phyloP scores from a whole-genome alignment of 2,329 filamentous ascomycete genomes.

The Dothistroma septosporum region DNA sequence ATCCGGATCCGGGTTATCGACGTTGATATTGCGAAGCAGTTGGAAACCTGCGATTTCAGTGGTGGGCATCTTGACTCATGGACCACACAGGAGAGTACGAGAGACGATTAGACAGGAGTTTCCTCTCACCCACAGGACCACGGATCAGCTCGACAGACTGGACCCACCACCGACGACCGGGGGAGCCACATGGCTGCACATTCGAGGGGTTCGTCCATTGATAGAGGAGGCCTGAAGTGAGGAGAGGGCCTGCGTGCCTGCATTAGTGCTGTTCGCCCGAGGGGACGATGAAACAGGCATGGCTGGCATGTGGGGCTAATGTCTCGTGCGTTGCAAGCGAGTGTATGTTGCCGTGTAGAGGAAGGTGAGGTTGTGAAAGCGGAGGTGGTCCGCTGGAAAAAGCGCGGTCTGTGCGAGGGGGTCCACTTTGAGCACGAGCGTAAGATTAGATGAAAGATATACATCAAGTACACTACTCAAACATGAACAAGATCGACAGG shows the following conservation, averaged over 20 bases:
- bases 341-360: too few relatives aligned
- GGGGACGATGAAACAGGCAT: neutral
- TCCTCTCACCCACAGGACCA: neutral
- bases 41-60: conserved; percentile 5
- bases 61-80: conserved; percentile 5
- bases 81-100: neutral
- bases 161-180: neutral
- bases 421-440: neutral
- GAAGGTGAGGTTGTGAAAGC: neutral
- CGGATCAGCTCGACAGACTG: neutral
- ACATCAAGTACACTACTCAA: too few relatives aligned
- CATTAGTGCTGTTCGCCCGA: neutral
- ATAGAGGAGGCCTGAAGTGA: neutral
- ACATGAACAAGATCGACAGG: too few relatives aligned
- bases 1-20: conserved; percentile 1
- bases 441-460: too few relatives aligned
- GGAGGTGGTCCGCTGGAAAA: neutral
- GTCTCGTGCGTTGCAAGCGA: neutral
- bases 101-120: neutral
- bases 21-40: neutral
- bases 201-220: neutral
- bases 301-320: neutral
- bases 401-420: neutral
- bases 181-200: neutral
- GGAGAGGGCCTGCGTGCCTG: neutral